These are phyloP conservation scores for Trypanosoma rangeli DNA, from an alignment of 208 protist genomes.

Conservation along the genomic window DNA sequence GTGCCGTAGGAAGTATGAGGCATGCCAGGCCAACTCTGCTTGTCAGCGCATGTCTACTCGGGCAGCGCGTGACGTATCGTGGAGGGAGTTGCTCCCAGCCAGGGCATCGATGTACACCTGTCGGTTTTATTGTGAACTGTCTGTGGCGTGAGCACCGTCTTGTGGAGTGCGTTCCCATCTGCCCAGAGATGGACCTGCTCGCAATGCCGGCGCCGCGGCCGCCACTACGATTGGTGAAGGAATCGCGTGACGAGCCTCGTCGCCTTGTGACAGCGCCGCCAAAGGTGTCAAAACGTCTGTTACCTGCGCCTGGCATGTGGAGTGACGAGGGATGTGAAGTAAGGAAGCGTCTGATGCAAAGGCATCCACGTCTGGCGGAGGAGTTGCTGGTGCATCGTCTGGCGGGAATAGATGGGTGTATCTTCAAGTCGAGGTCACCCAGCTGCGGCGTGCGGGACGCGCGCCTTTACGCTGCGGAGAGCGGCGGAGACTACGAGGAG, in stretches of 20 bases:
- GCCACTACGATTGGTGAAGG: slow-evolving; percentile 46
- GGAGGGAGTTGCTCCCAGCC: slow-evolving; percentile 15
- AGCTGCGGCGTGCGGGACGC: slow-evolving; percentile 80
- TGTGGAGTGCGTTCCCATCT: slow-evolving; percentile 57
- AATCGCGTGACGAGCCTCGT: neutral
- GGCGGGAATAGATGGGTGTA: slow-evolving; percentile 48
- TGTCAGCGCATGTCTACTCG: slow-evolving; percentile 71
- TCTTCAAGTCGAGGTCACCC: slow-evolving; percentile 80
- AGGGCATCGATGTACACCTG: slow-evolving; percentile 19
- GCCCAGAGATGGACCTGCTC: slow-evolving; percentile 79
- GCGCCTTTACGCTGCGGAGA: slow-evolving; percentile 39
- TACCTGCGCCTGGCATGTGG: neutral
- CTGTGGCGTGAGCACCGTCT: slow-evolving; percentile 33
- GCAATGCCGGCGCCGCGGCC: slow-evolving; percentile 52
- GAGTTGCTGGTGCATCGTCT: slow-evolving; percentile 3
- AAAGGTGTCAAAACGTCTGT: neutral
- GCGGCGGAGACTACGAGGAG: slow-evolving; percentile 23
- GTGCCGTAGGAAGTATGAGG: neutral
- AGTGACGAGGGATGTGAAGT: neutral
- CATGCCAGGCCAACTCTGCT: slow-evolving; percentile 37
- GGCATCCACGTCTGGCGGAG: slow-evolving; percentile 18
- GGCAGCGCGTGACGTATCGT: slow-evolving; percentile 57
- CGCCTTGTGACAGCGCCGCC: neutral
- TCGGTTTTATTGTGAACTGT: slow-evolving; percentile 48
- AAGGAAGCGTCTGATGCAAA: neutral